Evolutionary conservation across 2,329 filamentous ascomycete genomes (phyloP), one percentile per base, ranked within the genome.

Genomic region (Juglanconis oblonga): DNA sequence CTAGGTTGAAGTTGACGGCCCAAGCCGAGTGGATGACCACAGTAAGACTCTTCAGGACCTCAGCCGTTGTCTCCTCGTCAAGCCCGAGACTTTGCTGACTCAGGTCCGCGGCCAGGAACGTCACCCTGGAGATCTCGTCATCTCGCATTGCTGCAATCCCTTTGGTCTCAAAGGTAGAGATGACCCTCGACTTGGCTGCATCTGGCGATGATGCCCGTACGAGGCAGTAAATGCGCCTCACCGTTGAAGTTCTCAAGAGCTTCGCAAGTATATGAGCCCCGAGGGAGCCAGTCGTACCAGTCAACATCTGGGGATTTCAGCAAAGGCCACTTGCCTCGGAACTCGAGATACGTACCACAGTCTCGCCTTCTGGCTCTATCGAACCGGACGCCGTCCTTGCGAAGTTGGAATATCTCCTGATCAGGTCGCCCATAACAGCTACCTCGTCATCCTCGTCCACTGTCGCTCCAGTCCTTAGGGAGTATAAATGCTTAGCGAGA

Each of bases 261-360:
- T 85, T 80, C 3, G 81, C 79, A 1, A 85, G 76, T 1, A 87
- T 73, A 64, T 88, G 85, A 0, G 83, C 78, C 1, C 87, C 87
- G 0, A 90, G 75, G 1, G 86, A 87, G 1, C 87, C 87, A 0
- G 87, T 90, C 0, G 82, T 81, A 1, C 87, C 87, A 0, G 87
- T 90, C 3, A 90, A 69, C 1, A 86, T 24, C 24, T 24, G 24
- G 24, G 24, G 24, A 24, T 2, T 24, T 24, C 24, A 24, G 24
- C 24, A 24, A 24, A 24, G 24, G 24, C 24, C 24, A 24, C 24
- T 24, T 24, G 24, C 24, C 24, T 24, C 24, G 24, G 24, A 24
- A 24, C 2, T 24, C 24, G 24, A 24, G 24, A 24, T 24, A 24
- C 24, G 24, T 24, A 24, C 24, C 24, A 24, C 24, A 24, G 33